These are phyloP conservation scores for Didymella glomerata DNA, from an alignment of 2,329 filamentous ascomycete species.

Conservation along the genomic window DNA sequence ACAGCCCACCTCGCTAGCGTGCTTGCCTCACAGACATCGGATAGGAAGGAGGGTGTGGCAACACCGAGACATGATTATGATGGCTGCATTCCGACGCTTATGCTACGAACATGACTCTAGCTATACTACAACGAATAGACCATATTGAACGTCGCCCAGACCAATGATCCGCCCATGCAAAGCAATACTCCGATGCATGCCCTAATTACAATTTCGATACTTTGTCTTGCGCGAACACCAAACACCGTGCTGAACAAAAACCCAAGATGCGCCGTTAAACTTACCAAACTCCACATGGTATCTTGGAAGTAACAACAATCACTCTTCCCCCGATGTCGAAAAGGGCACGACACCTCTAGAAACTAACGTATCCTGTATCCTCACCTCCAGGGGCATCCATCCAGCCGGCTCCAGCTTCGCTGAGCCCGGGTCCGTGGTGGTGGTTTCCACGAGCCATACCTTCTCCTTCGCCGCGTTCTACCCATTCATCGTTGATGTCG, in stretches of 20 bases:
- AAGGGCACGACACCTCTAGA: conserved; percentile 28
- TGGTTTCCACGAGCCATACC: conserved; percentile 46
- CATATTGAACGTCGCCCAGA: neutral
- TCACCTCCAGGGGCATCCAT: conserved; percentile 46
- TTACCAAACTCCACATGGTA: conserved; percentile 11
- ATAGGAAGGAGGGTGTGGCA: neutral
- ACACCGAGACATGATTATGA: neutral
- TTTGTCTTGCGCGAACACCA: conserved; percentile 23
- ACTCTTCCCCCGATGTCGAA: neutral
- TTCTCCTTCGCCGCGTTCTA: conserved; percentile 55
- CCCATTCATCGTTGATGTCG: conserved; percentile 67
- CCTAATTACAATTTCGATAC: conserved; percentile 17
- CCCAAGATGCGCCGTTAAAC: conserved; percentile 10
- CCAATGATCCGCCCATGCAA: conserved; percentile 9
- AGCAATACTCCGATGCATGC: conserved; percentile 19
- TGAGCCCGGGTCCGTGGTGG: conserved; percentile 45
- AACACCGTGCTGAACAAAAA: conserved; percentile 19
- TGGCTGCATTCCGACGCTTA: conserved; percentile 7
- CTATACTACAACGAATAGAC: conserved; percentile 12
- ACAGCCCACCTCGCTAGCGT: conserved; percentile 8
- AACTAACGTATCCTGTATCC: conserved; percentile 51
- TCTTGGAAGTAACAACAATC: conserved; percentile 9
- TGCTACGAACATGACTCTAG: conserved; percentile 11
- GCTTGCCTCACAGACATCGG: neutral
- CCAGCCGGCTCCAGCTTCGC: conserved; percentile 46